Conservation (phyloP, 768 basidiomycete genomes). For the Brasilioporus rufonigricans region DNA sequence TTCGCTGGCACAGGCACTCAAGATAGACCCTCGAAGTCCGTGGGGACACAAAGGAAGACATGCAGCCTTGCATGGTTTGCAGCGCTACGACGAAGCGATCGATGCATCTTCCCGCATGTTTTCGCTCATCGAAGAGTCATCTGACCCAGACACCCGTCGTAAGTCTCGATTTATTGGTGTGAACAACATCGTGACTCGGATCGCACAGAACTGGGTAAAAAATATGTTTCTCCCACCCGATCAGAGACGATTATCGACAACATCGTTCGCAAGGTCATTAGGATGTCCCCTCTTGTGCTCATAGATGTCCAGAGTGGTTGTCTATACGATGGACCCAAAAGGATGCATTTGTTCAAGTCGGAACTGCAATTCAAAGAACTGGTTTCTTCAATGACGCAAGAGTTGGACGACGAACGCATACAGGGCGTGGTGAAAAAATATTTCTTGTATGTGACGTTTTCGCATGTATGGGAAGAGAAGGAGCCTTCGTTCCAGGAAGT, state of each 20-base stretch:
- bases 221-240: neutral
- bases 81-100: neutral
- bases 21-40: neutral
- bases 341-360: neutral
- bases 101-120: neutral
- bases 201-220: neutral
- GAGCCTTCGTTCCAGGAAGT: slow-evolving; percentile 11
- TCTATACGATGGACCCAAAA: neutral
- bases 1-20: neutral
- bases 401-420: slow-evolving; percentile 1
- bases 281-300: neutral
- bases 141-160: neutral
- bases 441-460: slow-evolving; percentile 12
- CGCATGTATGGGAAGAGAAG: slow-evolving; percentile 11
- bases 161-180: neutral
- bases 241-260: neutral
- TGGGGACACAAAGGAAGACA: slow-evolving; percentile 11
- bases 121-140: slow-evolving; percentile 1
- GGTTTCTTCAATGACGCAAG: slow-evolving; percentile 7
- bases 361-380: slow-evolving; percentile 4
- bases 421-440: neutral
- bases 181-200: neutral
- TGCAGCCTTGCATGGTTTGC: slow-evolving; percentile 1
- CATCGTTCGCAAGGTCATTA: neutral
- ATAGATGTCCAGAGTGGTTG: neutral